Evolutionary conservation across 129 eudicot species (phyloP).

Genomic region (Saussurea involucrata): DNA sequence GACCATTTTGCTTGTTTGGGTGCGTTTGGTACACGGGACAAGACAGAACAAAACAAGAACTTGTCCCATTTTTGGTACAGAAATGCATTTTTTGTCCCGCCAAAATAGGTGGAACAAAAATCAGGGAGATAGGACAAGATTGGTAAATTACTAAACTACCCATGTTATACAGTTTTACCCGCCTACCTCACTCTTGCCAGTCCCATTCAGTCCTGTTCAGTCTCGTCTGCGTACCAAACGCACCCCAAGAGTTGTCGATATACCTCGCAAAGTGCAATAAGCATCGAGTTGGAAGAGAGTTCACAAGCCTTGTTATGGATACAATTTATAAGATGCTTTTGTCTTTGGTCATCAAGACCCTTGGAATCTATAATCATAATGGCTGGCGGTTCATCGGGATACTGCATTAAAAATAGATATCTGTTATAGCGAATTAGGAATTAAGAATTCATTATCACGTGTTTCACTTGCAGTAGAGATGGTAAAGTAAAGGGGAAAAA

Average conservation of each 20-base stretch:
- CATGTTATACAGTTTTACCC: neutral
- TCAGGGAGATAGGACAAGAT: neutral
- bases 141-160: neutral
- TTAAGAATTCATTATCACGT: neutral
- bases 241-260: neutral
- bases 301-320: conserved; percentile 57
- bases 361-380: conserved; percentile 68
- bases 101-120: neutral
- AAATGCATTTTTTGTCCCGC: neutral
- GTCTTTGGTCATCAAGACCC: conserved; percentile 83
- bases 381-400: conserved; percentile 80
- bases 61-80: neutral
- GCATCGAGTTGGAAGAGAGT: conserved; percentile 71
- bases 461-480: neutral
- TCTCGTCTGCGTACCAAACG: neutral
- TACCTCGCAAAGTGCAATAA: conserved; percentile 95
- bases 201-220: neutral
- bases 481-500: neutral
- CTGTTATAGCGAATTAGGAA: neutral
- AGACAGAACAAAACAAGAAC: neutral
- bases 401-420: conserved; percentile 42
- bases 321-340: conserved; percentile 41
- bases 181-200: neutral
- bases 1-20: neutral
- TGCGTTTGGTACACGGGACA: neutral